phyloP scores from a whole-genome alignment of 1,284 basidiomycete species.

The Kwoniella shivajii region DNA sequence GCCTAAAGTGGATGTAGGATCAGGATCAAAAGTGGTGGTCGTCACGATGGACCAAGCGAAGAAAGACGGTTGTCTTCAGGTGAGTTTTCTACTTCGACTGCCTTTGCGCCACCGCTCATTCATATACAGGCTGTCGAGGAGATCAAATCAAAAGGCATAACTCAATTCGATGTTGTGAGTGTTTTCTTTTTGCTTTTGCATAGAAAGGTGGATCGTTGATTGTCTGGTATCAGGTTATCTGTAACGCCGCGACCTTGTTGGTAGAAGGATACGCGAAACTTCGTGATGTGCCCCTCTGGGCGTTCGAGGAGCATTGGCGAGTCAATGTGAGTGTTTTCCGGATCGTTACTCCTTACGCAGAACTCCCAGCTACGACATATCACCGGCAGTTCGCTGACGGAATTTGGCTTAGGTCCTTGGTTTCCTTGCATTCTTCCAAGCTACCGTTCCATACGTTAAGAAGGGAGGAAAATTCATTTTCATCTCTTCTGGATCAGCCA shows the following conservation, averaged over 20 bases:
- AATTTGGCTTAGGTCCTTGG: conserved; percentile 22
- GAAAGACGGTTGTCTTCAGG: conserved; percentile 5
- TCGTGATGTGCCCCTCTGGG: conserved; percentile 13
- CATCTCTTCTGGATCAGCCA: conserved; percentile 27
- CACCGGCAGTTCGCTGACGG: neutral
- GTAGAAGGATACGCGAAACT: conserved; percentile 12
- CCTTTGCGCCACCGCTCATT: neutral
- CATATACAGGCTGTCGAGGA: conserved; percentile 15
- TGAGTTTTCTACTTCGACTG: too few species aligned
- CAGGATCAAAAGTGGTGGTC: conserved; percentile 24
- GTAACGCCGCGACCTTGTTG: conserved; percentile 25
- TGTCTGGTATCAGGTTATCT: conserved; percentile 17
- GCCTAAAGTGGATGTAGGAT: conserved; percentile 18
- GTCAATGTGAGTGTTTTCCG: conserved; percentile 23
- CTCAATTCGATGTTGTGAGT: conserved; percentile 26
- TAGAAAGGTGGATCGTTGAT: neutral
- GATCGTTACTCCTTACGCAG: too few species aligned
- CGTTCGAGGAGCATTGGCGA: conserved; percentile 30
- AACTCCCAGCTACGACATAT: too few species aligned
- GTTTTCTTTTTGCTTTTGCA: neutral
- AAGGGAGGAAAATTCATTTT: conserved; percentile 31
- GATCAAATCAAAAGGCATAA: conserved; percentile 19
- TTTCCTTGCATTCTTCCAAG: conserved; percentile 27
- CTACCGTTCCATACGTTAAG: conserved; percentile 17
- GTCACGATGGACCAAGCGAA: conserved; percentile 22